Percentiles rank a stretch among this genome's conserved stretches.
Evolutionary conservation across 148 eudicot species (phyloP).

Genomic region (Cornus controversa): DNA sequence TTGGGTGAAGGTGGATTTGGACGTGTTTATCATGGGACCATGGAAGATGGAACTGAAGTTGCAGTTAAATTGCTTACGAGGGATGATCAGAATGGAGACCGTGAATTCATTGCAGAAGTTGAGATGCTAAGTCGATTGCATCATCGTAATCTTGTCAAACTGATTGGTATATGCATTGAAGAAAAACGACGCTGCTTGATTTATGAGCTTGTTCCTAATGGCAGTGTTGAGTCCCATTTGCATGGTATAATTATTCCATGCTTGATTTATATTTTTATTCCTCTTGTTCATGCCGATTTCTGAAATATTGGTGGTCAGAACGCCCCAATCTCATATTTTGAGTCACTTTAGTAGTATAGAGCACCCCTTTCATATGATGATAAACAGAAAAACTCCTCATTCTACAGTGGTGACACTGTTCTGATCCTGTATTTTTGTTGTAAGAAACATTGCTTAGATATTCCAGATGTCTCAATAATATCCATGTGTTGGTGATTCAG

Average conservation of each 20-base stretch:
- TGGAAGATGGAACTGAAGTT: slow-evolving; percentile 75
- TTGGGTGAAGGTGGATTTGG: slow-evolving; percentile 99
- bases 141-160: slow-evolving; percentile 94
- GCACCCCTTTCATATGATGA: not conserved
- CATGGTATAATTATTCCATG: slow-evolving; percentile 53
- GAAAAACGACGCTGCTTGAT: slow-evolving; percentile 82
- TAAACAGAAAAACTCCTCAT: not conserved
- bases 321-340: not conserved
- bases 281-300: not conserved
- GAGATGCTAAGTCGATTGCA: slow-evolving; percentile 98
- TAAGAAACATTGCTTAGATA: not conserved
- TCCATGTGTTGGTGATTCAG: slow-evolving; percentile 36
- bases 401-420: not conserved
- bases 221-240: slow-evolving; percentile 98
- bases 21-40: slow-evolving; percentile 81
- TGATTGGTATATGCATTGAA: slow-evolving; percentile 94
- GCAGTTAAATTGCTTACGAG: slow-evolving; percentile 94
- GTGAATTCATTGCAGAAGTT: slow-evolving; percentile 92
- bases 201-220: slow-evolving; percentile 88
- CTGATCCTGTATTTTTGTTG: not conserved
- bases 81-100: slow-evolving; percentile 79
- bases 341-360: not conserved
- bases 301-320: not conserved
- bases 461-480: not conserved
- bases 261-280: not conserved